Base-by-base conservation (phyloP, 2,329 filamentous ascomycete genomes). In the Penicillium fuscoglaucum region DNA sequence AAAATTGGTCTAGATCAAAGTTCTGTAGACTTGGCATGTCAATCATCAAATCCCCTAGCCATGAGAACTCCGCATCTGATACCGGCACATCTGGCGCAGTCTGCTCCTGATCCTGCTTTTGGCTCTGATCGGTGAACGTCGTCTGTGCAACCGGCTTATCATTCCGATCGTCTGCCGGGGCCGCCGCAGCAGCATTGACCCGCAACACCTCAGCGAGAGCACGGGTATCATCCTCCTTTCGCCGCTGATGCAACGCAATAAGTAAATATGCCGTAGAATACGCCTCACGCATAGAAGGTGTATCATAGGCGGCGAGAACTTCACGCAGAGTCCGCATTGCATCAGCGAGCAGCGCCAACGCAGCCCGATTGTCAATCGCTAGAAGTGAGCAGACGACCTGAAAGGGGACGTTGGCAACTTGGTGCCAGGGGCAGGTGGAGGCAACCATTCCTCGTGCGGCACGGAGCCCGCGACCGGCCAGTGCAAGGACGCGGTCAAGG, bases 391-490 rank as follows among this genome's bases (percentile, higher is more conserved):
- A 85, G 31, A 86, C 76, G 0, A 83, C 78, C 53, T 86, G 84
- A 60, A 86, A 86, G 0, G 84, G 84, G 0, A 86, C 81, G 49
- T 86, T 85, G 29, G 82, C 82, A 46, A 83, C 79, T 57, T 86
- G 83, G 63, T 86, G 84, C 84, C 84, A 87, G 0, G 83, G 83
- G 3, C 75, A 74, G 13, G 74, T 73, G 10, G 71, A 69, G 2
- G 76, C 72, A 0, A 82, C 72, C 66, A 85, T 79, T 6, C 68
- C 69, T 6, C 78, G 74, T 0, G 83, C 81, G 0, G 81, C 80
- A 24, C 74, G 72, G 10, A 85, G 76, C 0, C 79, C 82, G 3
- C 76, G 73, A 2, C 49, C 55, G 0, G 78, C 75, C 4, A 85
- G 72, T 0, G 70, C 70, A 3, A 85, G 75, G 12, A 85, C 76